Evolutionary conservation across 495 filamentous ascomycete genomes (phyloP).

Genomic region (Thozetella sp.): DNA sequence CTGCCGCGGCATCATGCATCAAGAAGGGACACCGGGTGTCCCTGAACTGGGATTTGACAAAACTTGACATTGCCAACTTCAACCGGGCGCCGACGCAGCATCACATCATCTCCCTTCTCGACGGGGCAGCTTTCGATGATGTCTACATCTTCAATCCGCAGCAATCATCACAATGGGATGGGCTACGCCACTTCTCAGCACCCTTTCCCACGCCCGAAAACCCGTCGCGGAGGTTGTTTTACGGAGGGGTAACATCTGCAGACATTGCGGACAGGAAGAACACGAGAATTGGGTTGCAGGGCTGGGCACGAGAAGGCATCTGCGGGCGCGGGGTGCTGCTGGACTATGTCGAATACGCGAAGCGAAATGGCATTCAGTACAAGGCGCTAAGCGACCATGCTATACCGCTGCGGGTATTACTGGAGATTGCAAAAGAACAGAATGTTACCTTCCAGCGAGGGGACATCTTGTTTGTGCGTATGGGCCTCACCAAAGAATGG

Average conservation of each 20-base stretch:
- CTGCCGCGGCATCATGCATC: slow-evolving; percentile 47
- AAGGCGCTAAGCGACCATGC: slow-evolving; percentile 7
- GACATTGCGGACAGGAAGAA: slow-evolving; percentile 24
- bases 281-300: slow-evolving; percentile 31
- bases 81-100: slow-evolving; percentile 42
- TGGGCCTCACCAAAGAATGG: slow-evolving; percentile 44
- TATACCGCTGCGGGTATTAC: slow-evolving; percentile 6
- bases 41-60: slow-evolving; percentile 53
- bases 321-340: slow-evolving; percentile 23
- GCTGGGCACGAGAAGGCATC: slow-evolving; percentile 40
- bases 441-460: slow-evolving; percentile 37
- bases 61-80: slow-evolving; percentile 44
- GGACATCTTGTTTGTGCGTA: slow-evolving; percentile 56
- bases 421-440: slow-evolving; percentile 25
- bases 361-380: slow-evolving; percentile 15
- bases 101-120: slow-evolving; percentile 39
- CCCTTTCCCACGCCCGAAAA: slow-evolving; percentile 7
- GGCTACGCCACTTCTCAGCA: slow-evolving; percentile 20
- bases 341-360: slow-evolving; percentile 22
- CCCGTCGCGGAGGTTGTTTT: slow-evolving; percentile 25
- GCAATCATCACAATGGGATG: slow-evolving; percentile 11
- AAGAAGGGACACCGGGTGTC: slow-evolving; percentile 49
- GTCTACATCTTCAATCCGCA: slow-evolving; percentile 22
- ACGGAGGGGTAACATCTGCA: slow-evolving; percentile 11
- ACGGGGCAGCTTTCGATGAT: slow-evolving; percentile 19